Conservation (phyloP, 1,139 yeast species). For the Debaryomyces sp. region DNA sequence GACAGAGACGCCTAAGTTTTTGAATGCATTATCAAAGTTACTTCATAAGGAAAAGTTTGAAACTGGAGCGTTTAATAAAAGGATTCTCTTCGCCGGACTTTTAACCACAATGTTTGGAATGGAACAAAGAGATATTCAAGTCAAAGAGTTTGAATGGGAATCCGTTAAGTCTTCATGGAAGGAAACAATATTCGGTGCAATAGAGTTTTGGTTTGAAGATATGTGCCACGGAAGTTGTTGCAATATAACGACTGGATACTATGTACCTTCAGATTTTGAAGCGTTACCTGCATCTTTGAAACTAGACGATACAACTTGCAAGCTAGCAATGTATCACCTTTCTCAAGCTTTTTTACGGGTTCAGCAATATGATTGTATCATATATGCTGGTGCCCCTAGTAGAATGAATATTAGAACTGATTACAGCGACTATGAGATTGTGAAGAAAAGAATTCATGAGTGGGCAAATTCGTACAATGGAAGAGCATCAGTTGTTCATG, state of each 20-base stretch:
- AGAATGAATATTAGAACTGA: conserved; percentile 65
- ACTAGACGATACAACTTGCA: conserved; percentile 38
- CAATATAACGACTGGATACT: neutral
- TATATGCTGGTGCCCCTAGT: conserved; percentile 72
- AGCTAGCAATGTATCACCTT: conserved; percentile 55
- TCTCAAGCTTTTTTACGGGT: conserved; percentile 62
- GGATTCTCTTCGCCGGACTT: conserved; percentile 62
- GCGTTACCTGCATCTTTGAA: neutral
- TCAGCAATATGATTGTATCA: conserved; percentile 67
- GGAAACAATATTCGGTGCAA: conserved; percentile 46
- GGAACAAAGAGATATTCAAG: conserved; percentile 62
- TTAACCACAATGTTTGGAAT: conserved; percentile 64
- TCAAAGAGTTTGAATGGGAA: conserved; percentile 6
- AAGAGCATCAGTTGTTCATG: conserved; percentile 53
- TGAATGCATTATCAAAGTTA: conserved; percentile 53
- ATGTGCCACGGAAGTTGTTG: conserved; percentile 8
- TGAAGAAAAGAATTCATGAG: conserved; percentile 46
- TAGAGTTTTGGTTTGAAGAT: conserved; percentile 16
- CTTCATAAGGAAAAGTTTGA: conserved; percentile 51
- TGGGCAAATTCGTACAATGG: conserved; percentile 40
- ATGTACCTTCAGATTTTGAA: neutral
- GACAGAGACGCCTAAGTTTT: conserved; percentile 28
- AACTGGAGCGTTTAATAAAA: conserved; percentile 57
- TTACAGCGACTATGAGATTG: conserved; percentile 50
- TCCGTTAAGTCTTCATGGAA: conserved; percentile 22